These are phyloP conservation scores for Botrytis aclada DNA, from an alignment of 2,329 filamentous ascomycete genomes.

Conservation along the genomic window DNA sequence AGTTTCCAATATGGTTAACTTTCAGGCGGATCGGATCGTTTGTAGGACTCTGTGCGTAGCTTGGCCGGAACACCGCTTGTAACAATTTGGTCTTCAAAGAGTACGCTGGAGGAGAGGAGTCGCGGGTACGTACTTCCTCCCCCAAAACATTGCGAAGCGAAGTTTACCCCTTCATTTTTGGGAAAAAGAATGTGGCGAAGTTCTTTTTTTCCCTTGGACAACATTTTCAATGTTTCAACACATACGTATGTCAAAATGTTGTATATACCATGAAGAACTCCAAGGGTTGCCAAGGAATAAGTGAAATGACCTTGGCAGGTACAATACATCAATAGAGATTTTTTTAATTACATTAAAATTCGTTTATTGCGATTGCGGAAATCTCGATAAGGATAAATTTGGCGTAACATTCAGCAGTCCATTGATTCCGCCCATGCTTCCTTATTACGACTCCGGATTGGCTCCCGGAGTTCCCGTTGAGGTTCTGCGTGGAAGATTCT, in stretches of 20 bases:
- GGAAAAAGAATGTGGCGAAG: not conserved
- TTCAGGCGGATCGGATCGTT: slow-evolving; percentile 4
- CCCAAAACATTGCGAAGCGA: not conserved
- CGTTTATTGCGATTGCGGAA: not conserved
- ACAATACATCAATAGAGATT: not conserved
- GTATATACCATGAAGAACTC: not conserved
- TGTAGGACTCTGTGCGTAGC: not conserved
- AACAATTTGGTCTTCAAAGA: not conserved
- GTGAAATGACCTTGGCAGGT: not conserved
- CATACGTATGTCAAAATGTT: not conserved
- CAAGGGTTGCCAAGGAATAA: not conserved
- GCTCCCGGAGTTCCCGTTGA: not conserved
- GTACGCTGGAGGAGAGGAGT: not conserved
- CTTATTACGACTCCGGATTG: slow-evolving; percentile 9
- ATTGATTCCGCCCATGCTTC: slow-evolving; percentile 4
- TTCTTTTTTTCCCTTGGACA: not conserved
- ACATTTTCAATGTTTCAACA: not conserved
- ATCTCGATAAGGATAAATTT: slow-evolving; percentile 4
- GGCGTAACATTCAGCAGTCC: not conserved
- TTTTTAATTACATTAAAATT: not conserved
- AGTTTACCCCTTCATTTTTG: not conserved
- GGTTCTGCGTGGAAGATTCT: slow-evolving; percentile 9
- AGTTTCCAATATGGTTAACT: not conserved
- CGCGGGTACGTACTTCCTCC: not conserved
- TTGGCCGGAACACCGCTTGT: slow-evolving; percentile 16